phyloP scores from a whole-genome alignment of 2,329 filamentous ascomycete genomes.

The Colletotrichum sp. region DNA sequence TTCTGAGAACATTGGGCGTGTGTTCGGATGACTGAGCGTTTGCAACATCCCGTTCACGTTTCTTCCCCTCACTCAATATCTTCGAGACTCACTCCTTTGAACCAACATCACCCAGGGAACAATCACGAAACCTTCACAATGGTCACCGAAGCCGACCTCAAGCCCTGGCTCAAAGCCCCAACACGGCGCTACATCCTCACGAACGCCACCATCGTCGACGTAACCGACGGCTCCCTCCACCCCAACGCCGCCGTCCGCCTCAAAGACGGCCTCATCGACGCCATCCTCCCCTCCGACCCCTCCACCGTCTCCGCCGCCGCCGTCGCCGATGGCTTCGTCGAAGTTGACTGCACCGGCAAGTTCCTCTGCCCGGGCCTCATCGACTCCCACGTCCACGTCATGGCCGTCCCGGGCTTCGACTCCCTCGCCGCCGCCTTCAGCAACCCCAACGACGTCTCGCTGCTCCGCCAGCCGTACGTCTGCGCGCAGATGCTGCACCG shows the following conservation, averaged over 20 bases:
- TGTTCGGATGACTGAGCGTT: not conserved
- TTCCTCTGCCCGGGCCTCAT: conserved; percentile 34
- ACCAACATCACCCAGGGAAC: not conserved
- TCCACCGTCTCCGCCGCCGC: not conserved
- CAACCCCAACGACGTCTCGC: conserved; percentile 39
- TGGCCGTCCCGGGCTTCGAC: conserved; percentile 32
- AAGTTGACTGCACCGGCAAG: conserved; percentile 27
- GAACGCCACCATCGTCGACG: conserved; percentile 50
- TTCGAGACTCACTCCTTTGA: not conserved
- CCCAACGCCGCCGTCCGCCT: conserved; percentile 36
- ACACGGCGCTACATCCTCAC: conserved; percentile 39
- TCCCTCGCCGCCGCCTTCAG: conserved; percentile 29
- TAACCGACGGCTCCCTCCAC: conserved; percentile 36
- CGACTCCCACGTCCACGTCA: conserved; percentile 32
- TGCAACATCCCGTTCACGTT: not conserved
- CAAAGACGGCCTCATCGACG: conserved; percentile 37
- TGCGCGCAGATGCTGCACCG: conserved; percentile 56
- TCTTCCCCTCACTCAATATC: not conserved
- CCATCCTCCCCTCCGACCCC: conserved; percentile 20
- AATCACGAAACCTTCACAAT: conserved; percentile 5
- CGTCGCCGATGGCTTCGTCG: conserved; percentile 26
- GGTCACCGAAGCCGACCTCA: conserved; percentile 31
- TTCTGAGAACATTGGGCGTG: not conserved
- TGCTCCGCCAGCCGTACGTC: conserved; percentile 54
- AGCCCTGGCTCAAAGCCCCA: conserved; percentile 37